Percentiles rank a stretch among this genome's conserved stretches.
phyloP scores from a whole-genome alignment of 2,329 filamentous ascomycete genomes.

The Eutypella sp. region DNA sequence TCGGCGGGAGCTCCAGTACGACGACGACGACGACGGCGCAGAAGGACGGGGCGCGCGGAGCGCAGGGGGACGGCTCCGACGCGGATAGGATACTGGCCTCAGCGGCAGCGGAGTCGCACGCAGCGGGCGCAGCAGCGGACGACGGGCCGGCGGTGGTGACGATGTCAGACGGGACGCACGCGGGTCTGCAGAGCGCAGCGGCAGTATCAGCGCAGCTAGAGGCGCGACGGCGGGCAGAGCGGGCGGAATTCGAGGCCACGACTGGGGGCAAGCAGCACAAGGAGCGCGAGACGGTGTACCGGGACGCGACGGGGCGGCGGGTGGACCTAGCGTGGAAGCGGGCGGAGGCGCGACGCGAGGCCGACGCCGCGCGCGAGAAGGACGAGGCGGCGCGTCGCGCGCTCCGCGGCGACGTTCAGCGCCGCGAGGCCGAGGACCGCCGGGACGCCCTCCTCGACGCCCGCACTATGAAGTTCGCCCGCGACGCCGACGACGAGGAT shows the following conservation, averaged over 20 bases:
- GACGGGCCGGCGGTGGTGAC: constrained; percentile 38
- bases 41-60: constrained; percentile 28
- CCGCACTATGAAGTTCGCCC: constrained; percentile 72
- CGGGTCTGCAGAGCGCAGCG: constrained; percentile 79
- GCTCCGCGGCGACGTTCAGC: constrained; percentile 81
- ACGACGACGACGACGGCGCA: constrained; percentile 19
- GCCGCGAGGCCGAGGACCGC: constrained; percentile 58
- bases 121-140: constrained; percentile 42
- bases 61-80: background rate
- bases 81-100: constrained; percentile 76
- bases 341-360: constrained; percentile 69
- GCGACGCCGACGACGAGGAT: constrained; percentile 76
- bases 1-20: constrained; percentile 44
- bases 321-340: constrained; percentile 90
- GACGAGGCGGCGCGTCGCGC: constrained; percentile 66
- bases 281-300: constrained; percentile 82
- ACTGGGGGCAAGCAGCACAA: constrained; percentile 26
- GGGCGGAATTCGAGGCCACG: constrained; percentile 17
- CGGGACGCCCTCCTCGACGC: constrained; percentile 72
- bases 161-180: constrained; percentile 85
- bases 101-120: constrained; percentile 51
- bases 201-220: constrained; percentile 67
- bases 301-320: constrained; percentile 89
- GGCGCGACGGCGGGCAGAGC: constrained; percentile 50
- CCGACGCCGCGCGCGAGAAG: constrained; percentile 64